Percentiles rank a stretch among this genome's conserved stretches.
phyloP scores from a whole-genome alignment of 2,329 filamentous ascomycete genomes.

The Fusarium longipes region DNA sequence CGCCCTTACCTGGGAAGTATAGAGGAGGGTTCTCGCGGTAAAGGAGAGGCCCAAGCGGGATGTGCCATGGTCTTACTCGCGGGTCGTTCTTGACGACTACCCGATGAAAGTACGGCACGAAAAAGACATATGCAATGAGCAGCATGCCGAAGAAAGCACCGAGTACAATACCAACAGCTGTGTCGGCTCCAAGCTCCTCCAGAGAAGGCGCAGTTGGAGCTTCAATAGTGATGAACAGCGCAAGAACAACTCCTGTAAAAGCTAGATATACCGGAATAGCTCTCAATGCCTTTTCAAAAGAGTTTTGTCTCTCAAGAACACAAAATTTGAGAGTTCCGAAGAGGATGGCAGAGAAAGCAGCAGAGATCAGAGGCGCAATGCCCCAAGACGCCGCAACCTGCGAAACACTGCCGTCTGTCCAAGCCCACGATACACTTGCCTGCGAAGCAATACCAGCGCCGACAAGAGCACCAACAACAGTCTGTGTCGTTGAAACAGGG shows the following conservation, averaged over 20 bases:
- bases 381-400: neutral
- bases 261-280: neutral
- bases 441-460: neutral
- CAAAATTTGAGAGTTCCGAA: neutral
- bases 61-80: neutral
- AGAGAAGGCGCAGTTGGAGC: neutral
- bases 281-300: neutral
- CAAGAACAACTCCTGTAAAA: neutral
- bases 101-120: neutral
- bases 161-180: neutral
- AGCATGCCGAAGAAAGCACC: neutral
- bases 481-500: neutral
- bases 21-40: neutral
- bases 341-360: neutral
- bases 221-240: neutral
- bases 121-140: neutral
- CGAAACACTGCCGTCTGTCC: neutral
- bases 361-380: neutral
- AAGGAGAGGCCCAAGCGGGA: neutral
- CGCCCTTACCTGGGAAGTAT: neutral
- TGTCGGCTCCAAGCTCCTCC: neutral
- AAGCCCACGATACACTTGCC: neutral
- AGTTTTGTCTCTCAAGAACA: neutral
- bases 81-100: neutral
- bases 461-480: neutral